phyloP scores from a whole-genome alignment of 768 basidiomycete genomes.

The Asterophora parasitica region DNA sequence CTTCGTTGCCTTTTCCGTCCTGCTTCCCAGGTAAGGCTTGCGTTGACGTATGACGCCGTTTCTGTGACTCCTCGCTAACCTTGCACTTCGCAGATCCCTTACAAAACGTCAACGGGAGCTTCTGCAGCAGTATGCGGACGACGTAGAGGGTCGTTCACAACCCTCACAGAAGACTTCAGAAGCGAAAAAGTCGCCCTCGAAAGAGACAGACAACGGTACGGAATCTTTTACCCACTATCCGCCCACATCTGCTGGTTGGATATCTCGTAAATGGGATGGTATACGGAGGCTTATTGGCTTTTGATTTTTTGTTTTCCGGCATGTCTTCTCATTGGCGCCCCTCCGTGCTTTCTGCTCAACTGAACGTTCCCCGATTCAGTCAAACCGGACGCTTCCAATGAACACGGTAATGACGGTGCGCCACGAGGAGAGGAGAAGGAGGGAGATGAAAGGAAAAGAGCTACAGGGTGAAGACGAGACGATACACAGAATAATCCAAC shows the following conservation, averaged over 20 bases:
- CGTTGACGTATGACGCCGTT: neutral
- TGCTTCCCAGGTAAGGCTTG: conserved; percentile 77
- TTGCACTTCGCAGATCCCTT: conserved; percentile 52
- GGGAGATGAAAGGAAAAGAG: conserved; percentile 46
- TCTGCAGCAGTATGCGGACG: conserved; percentile 86
- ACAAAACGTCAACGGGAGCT: conserved; percentile 82
- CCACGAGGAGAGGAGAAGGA: conserved; percentile 27
- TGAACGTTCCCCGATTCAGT: conserved; percentile 23
- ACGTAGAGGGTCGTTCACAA: conserved; percentile 68
- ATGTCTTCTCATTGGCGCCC: conserved; percentile 36
- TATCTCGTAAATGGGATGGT: conserved; percentile 63
- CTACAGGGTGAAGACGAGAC: conserved; percentile 34
- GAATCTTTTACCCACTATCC: conserved; percentile 55
- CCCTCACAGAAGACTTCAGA: conserved; percentile 15
- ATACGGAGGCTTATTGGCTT: conserved; percentile 66
- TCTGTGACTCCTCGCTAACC: conserved; percentile 7
- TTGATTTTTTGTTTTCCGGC: conserved; percentile 54
- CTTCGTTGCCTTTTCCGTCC: conserved; percentile 82
- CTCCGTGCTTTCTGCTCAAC: conserved; percentile 15
- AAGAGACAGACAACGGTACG: conserved; percentile 66
- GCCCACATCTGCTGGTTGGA: conserved; percentile 59
- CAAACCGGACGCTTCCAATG: conserved; percentile 20
- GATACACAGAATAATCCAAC: conserved; percentile 14
- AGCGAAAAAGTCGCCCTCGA: conserved; percentile 8
- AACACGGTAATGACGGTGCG: conserved; percentile 21